Percentiles rank a stretch among this genome's conserved stretches.
Evolutionary conservation across 495 filamentous ascomycete genomes (phyloP).

Genomic region (Hyaloscypha hepaticicola): DNA sequence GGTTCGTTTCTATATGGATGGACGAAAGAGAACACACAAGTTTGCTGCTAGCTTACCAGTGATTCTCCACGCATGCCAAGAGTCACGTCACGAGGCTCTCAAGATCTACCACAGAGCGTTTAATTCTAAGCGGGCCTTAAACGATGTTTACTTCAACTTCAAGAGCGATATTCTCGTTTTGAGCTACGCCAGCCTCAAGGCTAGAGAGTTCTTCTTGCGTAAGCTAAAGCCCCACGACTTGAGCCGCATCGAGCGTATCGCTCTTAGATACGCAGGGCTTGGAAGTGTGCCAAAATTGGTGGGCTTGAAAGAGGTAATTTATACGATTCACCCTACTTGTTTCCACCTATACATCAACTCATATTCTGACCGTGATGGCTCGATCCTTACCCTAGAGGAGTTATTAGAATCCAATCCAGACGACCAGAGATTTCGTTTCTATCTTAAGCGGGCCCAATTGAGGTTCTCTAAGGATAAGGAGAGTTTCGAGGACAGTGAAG

Average conservation of each 20-base stretch:
- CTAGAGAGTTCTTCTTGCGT: neutral
- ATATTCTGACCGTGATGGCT: neutral
- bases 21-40: neutral
- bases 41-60: neutral
- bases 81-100: neutral
- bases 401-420: neutral
- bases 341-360: neutral
- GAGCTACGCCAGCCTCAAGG: neutral
- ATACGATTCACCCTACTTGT: neutral
- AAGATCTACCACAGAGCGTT: neutral
- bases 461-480: neutral
- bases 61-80: neutral
- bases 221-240: neutral
- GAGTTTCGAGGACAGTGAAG: neutral
- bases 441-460: neutral
- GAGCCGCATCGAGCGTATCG: neutral
- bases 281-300: neutral
- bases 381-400: neutral
- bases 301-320: neutral
- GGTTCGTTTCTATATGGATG: neutral
- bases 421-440: neutral
- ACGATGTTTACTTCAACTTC: neutral
- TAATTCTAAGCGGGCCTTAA: neutral
- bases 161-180: neutral
- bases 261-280: neutral